Evolutionary conservation across 176 grass and related monocot species (phyloP), one percentile per base, ranked within the genome.

Genomic region (Tuctoria greenei): DNA sequence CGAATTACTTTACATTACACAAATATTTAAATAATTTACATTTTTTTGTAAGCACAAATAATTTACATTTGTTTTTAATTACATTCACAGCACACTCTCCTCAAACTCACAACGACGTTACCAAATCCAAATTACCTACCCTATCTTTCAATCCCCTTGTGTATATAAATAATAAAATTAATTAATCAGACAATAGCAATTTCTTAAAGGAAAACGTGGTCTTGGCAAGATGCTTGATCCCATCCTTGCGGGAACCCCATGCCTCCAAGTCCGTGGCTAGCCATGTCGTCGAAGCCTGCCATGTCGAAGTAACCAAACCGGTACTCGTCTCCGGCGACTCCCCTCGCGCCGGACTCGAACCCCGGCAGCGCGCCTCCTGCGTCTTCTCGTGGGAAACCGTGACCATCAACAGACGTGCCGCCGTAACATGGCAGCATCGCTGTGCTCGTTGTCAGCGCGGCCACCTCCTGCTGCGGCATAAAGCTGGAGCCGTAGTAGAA

Each of bases 241-340:
- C 82, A 87, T 31, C 64, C 69, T 34, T 87, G 88, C 20, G 75
- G 80, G 15, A 66, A 86, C 66, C 68, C 67, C n/a, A 47, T 60
- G 68, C 52, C 72, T 16, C 81, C 87, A n/a, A 25, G 60, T 5
- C 59, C 74, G 49, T 75, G 18, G 52, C 20, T 67, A 14, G 38
- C 57, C 75, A 66, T 65, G 61, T 88, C 73, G 3, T 65, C 60
- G 5, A 66, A 10, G 14, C 50, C 35, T 8, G 64, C 46, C 66
- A 78, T 39, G 59, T 73, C 60, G 20, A 79, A 47, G 75, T 65
- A 81, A 25, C 23, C 69, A 74, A 79, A 61, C 28, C 73, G 85
- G 54, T 65, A 72, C 57, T 80, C 84, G 26, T 70, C 35, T 4
- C 71, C 54, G 1, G 17, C 39, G 1, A 73, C 74, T 4, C 61